A percentile compares a stretch with the other conserved stretches of the same genome.
Conservation (phyloP, 495 filamentous ascomycete species). For the Aspergillus panamensis region DNA sequence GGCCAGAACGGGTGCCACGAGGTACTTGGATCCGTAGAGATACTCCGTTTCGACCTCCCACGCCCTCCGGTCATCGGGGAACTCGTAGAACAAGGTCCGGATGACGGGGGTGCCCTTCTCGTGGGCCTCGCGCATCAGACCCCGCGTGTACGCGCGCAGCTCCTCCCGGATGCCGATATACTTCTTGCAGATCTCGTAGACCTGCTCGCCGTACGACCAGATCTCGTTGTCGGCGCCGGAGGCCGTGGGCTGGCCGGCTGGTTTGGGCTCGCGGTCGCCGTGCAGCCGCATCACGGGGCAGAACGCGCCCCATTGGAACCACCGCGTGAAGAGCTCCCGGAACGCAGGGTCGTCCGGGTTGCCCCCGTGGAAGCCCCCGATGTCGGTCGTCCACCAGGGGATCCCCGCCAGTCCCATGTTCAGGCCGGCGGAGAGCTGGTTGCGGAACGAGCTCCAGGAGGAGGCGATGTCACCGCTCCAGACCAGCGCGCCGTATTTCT, state of each 20-base stretch:
- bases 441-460: constrained; percentile 51
- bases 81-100: constrained; percentile 54
- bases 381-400: constrained; percentile 59
- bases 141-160: constrained; percentile 48
- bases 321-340: constrained; percentile 55
- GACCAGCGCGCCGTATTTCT: constrained; percentile 57
- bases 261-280: constrained; percentile 54
- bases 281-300: constrained; percentile 59
- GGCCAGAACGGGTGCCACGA: constrained; percentile 48
- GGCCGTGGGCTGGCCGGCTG: constrained; percentile 34
- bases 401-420: constrained; percentile 57
- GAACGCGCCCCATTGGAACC: constrained; percentile 61
- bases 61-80: constrained; percentile 44
- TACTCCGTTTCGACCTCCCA: constrained; percentile 54
- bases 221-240: constrained; percentile 54
- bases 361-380: constrained; percentile 59
- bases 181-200: constrained; percentile 53
- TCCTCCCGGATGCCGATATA: constrained; percentile 52
- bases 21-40: constrained; percentile 52
- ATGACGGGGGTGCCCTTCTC: constrained; percentile 54
- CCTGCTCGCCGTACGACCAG: constrained; percentile 55
- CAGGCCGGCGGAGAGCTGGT: constrained; percentile 54
- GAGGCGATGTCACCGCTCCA: constrained; percentile 59
- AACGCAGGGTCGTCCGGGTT: constrained; percentile 50
- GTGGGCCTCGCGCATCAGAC: constrained; percentile 52